Evolutionary conservation across 495 filamentous ascomycete genomes (phyloP), one percentile per base, ranked within the genome.

Genomic region (Xylaria sp.): DNA sequence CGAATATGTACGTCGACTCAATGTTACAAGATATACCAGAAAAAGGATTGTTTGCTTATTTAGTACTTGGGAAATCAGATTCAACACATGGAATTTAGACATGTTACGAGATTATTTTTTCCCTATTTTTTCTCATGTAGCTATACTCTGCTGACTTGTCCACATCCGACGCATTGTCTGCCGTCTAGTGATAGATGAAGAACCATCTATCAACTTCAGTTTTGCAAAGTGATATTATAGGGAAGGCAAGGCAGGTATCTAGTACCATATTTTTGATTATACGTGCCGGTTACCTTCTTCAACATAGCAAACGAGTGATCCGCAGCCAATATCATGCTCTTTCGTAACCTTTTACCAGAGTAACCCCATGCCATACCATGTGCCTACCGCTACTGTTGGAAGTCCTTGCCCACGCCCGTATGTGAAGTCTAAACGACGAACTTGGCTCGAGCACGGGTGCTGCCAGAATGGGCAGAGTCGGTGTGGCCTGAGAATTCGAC

Each of bases 401-500:
- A 33, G 17, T 33, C 17, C 21, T 24, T 7, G n/a, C 58, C 41
- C 0, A 24, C 26, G 21, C 19, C 19, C n/a, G 24, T 35, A 58
- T 59, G 58, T 26, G 26, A 33, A 21, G 52, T 73, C 81, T 89
- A 99, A 72, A 93, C 95, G 29, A 87, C 86, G 78, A 93, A 93
- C 87, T 98, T 99, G 68, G 97, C 93, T 86, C 96, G 97, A 40
- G 96, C 96, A 70, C 97, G 89, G 15, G 92, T 97, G 84, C 95
- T 97, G 65, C 96, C 96, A 67, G 89, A 90, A 79, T 97, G 93
- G 57, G 96, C 95, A 74, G 90, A 92, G 70, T 99, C 96, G 12
- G 94, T 97, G 82, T 99, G 96, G 44, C 97, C 96, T 4, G 93
- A 95, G 85, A 98, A 99, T 84, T 99, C 96, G 61, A 98, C 90